A percentile compares a stretch with the other conserved stretches of the same genome.
Conservation (phyloP, 495 filamentous ascomycete species). For the Cercophora newfieldiana region DNA sequence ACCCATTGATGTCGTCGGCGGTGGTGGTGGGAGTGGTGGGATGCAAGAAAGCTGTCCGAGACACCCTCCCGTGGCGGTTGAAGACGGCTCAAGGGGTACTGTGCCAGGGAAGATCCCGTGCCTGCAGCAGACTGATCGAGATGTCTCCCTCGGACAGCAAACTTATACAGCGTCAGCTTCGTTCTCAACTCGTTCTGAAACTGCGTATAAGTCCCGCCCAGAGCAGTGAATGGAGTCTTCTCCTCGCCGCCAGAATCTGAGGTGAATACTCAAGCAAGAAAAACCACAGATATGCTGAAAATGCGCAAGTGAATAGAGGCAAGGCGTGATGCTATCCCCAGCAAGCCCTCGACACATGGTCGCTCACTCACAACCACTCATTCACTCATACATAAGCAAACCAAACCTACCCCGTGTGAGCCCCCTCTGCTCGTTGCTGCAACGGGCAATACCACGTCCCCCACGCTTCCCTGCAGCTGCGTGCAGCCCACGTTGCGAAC, state of each 20-base stretch:
- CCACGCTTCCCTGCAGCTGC: conserved; percentile 8
- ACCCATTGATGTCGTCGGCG: conserved; percentile 32
- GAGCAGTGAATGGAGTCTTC: not conserved
- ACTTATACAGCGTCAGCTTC: not conserved
- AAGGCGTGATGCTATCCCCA: conserved; percentile 13
- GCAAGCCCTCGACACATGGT: no score
- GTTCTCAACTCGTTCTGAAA: not conserved
- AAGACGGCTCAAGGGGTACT: not conserved
- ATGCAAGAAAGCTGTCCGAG: not conserved
- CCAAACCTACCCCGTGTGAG: not conserved
- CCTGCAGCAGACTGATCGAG: not conserved
- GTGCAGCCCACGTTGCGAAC: not conserved
- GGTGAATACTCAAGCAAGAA: not conserved
- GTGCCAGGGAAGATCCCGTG: not conserved
- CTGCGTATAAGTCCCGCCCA: not conserved
- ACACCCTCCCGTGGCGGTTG: not conserved
- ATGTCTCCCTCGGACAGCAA: not conserved
- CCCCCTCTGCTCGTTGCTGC: not conserved
- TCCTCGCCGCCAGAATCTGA: no score
- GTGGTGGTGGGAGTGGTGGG: not conserved
- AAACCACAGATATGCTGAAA: not conserved
- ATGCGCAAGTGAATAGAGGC: no score
- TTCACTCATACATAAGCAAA: not conserved
- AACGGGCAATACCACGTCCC: not conserved
- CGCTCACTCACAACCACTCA: not conserved